phyloP scores from a whole-genome alignment of 2,329 filamentous ascomycete genomes.

The Fusarium metavorans region DNA sequence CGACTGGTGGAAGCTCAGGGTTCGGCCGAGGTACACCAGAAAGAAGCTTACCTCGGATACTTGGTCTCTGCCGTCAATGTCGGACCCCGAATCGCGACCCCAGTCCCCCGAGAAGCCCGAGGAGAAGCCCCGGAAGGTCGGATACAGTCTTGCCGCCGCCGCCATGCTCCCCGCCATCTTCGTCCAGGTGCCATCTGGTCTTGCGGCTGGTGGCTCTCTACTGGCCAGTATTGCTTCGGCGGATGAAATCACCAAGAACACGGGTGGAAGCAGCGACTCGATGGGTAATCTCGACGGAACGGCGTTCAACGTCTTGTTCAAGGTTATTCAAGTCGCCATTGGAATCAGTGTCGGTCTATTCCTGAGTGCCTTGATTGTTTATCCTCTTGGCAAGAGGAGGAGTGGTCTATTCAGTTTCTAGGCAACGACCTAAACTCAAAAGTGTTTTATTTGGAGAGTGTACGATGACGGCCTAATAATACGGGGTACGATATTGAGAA shows the following conservation, averaged over 20 bases:
- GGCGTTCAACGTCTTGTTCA: conserved; percentile 66
- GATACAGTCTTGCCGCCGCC: conserved; percentile 84
- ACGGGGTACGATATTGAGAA: background rate
- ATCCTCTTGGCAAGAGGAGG: conserved; percentile 68
- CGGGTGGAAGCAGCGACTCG: conserved; percentile 44
- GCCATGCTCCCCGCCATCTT: conserved; percentile 91
- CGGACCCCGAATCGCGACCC: conserved; percentile 50
- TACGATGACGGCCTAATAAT: background rate
- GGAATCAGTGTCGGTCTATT: conserved; percentile 72
- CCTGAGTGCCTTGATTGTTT: conserved; percentile 66
- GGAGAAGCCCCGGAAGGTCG: conserved; percentile 59
- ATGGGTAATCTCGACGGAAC: conserved; percentile 55
- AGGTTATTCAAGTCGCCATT: conserved; percentile 71
- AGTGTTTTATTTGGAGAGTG: background rate
- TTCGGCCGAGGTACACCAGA: conserved; percentile 53
- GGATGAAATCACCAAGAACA: conserved; percentile 63
- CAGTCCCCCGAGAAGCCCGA: conserved; percentile 35
- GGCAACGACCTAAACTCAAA: background rate
- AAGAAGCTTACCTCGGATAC: conserved; percentile 44
- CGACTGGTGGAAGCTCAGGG: conserved; percentile 62
- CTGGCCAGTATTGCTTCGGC: conserved; percentile 69
- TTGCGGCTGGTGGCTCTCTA: conserved; percentile 71
- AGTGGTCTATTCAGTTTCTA: conserved; percentile 69
- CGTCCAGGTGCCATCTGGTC: conserved; percentile 72
- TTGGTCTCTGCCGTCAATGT: conserved; percentile 48